phyloP scores from a whole-genome alignment of 352 stramenopile genomes.

The Phytopythium aichiense region DNA sequence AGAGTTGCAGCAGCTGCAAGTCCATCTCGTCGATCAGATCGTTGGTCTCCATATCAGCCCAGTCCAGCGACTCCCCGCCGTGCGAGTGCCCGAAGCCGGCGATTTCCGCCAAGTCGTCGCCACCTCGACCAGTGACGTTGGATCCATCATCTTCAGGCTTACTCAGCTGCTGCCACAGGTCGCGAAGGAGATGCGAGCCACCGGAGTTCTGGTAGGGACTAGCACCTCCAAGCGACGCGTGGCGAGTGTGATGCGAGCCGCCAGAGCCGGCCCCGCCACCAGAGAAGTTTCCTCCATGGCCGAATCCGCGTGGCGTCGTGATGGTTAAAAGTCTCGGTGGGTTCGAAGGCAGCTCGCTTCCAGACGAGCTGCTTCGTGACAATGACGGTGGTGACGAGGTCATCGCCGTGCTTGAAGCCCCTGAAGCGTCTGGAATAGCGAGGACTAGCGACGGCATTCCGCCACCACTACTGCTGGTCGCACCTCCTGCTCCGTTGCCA shows the following conservation, averaged over 20 bases:
- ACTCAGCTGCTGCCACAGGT: constrained; percentile 77
- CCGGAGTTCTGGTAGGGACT: constrained; percentile 27
- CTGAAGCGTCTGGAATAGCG: constrained; percentile 1
- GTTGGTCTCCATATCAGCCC: constrained; percentile 6
- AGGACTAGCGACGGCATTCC: not conserved
- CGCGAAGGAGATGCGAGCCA: constrained; percentile 60
- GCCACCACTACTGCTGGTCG: not conserved
- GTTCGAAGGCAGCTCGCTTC: not conserved
- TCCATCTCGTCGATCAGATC: constrained; percentile 45
- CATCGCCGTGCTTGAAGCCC: not conserved
- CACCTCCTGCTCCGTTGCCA: constrained; percentile 8
- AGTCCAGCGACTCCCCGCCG: constrained; percentile 8
- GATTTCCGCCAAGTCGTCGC: constrained; percentile 5
- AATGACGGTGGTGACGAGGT: not conserved
- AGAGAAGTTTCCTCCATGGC: not conserved
- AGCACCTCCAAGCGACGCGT: constrained; percentile 23
- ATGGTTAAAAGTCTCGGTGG: not conserved
- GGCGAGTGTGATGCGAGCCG: constrained; percentile 15
- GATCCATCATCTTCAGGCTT: constrained; percentile 52
- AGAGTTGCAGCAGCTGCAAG: constrained; percentile 48
- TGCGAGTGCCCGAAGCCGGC: not conserved
- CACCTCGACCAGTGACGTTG: constrained; percentile 9
- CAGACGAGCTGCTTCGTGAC: constrained; percentile 4
- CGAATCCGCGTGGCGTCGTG: constrained; percentile 4
- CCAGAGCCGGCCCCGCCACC: not conserved